These are phyloP conservation scores for Colletotrichum somersetense DNA, from an alignment of 2,329 filamentous ascomycete genomes.

Conservation along the genomic window DNA sequence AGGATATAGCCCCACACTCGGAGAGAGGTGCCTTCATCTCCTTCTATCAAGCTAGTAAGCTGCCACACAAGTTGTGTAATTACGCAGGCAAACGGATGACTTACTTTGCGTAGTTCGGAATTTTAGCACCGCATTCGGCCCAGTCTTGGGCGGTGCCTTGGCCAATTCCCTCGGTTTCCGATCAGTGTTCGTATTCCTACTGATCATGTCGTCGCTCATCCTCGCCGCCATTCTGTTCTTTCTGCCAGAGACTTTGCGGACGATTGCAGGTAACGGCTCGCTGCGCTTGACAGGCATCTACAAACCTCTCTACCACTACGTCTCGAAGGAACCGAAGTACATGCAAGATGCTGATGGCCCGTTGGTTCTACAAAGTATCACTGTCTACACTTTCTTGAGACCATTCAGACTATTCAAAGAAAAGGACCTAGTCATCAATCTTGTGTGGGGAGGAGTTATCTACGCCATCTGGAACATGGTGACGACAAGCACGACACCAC, in stretches of 20 bases:
- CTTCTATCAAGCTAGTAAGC: conserved; percentile 50
- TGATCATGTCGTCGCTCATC: conserved; percentile 29
- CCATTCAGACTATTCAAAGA: conserved; percentile 56
- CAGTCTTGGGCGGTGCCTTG: conserved; percentile 50
- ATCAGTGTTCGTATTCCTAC: conserved; percentile 40
- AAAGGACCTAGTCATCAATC: conserved; percentile 57
- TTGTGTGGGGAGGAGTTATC: conserved; percentile 55
- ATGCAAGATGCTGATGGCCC: conserved; percentile 43
- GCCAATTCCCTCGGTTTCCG: conserved; percentile 42
- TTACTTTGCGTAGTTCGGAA: conserved; percentile 43
- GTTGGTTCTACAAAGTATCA: conserved; percentile 45
- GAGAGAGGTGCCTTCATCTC: conserved; percentile 50
- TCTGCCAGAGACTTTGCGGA: conserved; percentile 48
- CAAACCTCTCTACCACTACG: conserved; percentile 44
- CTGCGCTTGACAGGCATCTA: conserved; percentile 45
- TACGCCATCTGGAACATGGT: conserved; percentile 62
- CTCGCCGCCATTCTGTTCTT: conserved; percentile 44
- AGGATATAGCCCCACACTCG: conserved; percentile 48
- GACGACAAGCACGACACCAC: conserved; percentile 55
- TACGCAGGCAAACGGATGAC: neutral
- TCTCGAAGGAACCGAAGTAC: conserved; percentile 41
- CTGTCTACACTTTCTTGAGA: conserved; percentile 50
- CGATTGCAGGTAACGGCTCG: conserved; percentile 48
- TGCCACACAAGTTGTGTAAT: rapidly evolving
- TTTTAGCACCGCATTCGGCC: conserved; percentile 50